Base-by-base conservation (phyloP, 2,329 filamentous ascomycete species). In the Nemania sp. region DNA sequence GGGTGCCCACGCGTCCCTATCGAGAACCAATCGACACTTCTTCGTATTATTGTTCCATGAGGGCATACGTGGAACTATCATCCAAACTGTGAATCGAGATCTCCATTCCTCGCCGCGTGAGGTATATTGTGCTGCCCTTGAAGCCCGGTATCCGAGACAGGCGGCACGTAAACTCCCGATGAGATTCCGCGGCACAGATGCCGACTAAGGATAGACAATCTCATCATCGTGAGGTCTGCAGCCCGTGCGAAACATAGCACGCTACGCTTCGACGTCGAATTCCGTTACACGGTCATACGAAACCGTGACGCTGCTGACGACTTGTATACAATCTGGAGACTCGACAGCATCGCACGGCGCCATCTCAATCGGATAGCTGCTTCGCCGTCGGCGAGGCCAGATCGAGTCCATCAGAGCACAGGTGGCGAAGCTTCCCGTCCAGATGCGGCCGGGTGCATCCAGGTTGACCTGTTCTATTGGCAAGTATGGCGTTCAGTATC, bases 21-120 rank as follows among this genome's bases (percentile, higher is more conserved):
- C n/a, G 20, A 58, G 51, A 21, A 52, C 35, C 20, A 32, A 46
- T 57, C n/a, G 32, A 63, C 49, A 58, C 58, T 51, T 64, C 60
- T 64, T 55, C 35, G 65, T 69, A 59, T 35, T 34, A 66, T 60
- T 15, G 13, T 43, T 63, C 56, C 51, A 59, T 67, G 40, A 43
- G 11, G 11, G 25, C 37, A 61, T 5, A 65, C 62, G n/a, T 52
- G 67, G 63, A 64, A 68, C 45, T 48, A 46, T 54, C n/a, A 62
- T 48, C 58, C 63, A 62, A 64, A 50, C 7, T 29, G 54, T 47
- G 45, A 54, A 37, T 49, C 21, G 21, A 60, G 40, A 45, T 43
- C 46, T 25, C 29, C 15, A 29, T 37, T 46, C 50, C 21, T 42
- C 18, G 35, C 35, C 12, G 6, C 1, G 49, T 48, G 10, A 5